Evolutionary conservation across 495 filamentous ascomycete genomes (phyloP), one percentile per base, ranked within the genome.

Genomic region (Sporormia fimetaria): DNA sequence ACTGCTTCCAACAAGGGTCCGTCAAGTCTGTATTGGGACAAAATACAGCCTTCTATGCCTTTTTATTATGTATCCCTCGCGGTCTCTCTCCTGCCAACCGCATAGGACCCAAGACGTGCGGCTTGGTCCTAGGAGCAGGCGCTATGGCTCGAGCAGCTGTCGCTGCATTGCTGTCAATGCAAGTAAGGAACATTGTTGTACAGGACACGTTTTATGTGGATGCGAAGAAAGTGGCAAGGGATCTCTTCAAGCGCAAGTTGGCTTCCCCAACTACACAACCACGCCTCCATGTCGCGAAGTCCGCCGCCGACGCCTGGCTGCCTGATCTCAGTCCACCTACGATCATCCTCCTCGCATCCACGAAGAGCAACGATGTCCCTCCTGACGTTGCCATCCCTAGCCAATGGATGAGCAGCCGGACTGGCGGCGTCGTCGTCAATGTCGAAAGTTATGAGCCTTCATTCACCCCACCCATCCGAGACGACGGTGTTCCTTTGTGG

Each of bases 1-100:
- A 77, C 17, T 68, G 80, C 20, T 78, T 80, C 57, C 74, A 71
- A 51, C 67, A 76, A 3, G 81, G 83, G 0, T 62, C 68, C 1
- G 69, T 82, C 3, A 55, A 69, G 33, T 78, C 72, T 3, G 78
- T 85, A 48, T 87, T 83, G 46, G 83, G 83, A 5, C 81, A 87
- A 39, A 90, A 90, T 55, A 90, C 81, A 0, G 83, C 87, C 60
- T 90, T 82, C 79, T 79, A 80, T 18, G 76, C 81, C 10, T 81
- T 87, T 18, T 63, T 73, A 53, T 67, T 66, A 4, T 84, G 80
- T 47, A 68, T 87, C 18, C 73, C 72, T 3, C 73, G 81, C 20
- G 81, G 83, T 38, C 75, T 87, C 35, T 86, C 82, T 9, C 83
- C 83, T 8, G 71, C 80, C 9, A 87, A 90, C 54, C 78, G 76